phyloP scores from a whole-genome alignment of 2,329 filamentous ascomycete species.

The Xylaria sp. region DNA sequence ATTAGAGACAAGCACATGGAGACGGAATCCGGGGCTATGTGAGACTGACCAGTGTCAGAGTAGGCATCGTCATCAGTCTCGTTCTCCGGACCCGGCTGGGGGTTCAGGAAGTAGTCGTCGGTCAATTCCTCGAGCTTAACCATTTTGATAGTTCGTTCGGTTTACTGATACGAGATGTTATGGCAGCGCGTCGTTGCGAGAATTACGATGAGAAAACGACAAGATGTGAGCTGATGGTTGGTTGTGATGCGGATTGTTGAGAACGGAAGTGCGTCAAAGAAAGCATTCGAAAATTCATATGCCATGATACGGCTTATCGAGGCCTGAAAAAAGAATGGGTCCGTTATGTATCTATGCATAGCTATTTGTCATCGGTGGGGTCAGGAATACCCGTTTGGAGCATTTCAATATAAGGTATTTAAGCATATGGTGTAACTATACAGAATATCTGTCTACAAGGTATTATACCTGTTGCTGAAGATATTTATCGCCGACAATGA shows the following conservation, averaged over 20 bases:
- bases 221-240: neutral
- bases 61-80: slow-evolving; percentile 68
- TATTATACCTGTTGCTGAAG: no score
- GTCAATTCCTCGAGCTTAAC: slow-evolving; percentile 96
- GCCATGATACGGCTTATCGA: slow-evolving; percentile 1
- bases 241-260: neutral
- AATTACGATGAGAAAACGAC: neutral
- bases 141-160: slow-evolving; percentile 40
- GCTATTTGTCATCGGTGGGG: neutral
- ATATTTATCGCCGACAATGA: neutral
- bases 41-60: slow-evolving; percentile 76
- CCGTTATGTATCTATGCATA: neutral
- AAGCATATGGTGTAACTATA: no score
- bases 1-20: slow-evolving; percentile 2
- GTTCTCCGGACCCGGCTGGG: slow-evolving; percentile 58
- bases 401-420: no score
- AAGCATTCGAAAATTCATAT: slow-evolving; percentile 16
- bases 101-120: slow-evolving; percentile 84
- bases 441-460: no score
- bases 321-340: neutral
- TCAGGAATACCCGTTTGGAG: neutral
- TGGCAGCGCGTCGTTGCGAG: neutral
- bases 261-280: neutral
- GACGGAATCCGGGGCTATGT: neutral
- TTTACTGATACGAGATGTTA: no score